Conservation (phyloP, 1,284 basidiomycete genomes). For the Ustilago hordei region DNA sequence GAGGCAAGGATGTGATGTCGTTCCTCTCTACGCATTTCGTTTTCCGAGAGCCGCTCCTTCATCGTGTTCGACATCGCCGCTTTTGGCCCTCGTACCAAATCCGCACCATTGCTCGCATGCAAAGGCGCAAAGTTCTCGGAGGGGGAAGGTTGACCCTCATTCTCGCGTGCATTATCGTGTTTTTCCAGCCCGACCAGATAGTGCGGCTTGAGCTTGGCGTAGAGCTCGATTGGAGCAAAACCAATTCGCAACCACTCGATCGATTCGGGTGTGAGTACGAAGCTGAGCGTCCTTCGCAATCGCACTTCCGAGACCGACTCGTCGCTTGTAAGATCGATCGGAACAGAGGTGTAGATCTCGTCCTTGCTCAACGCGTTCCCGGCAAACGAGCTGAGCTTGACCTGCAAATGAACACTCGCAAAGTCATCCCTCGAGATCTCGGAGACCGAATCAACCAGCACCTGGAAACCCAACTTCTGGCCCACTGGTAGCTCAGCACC, state of each 20-base stretch:
- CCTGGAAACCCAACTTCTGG: conserved; percentile 59
- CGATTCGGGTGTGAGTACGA: conserved; percentile 52
- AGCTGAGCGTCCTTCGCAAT: conserved; percentile 57
- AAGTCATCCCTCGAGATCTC: conserved; percentile 52
- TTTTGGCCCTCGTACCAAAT: background rate
- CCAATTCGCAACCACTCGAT: conserved; percentile 47
- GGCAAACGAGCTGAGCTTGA: conserved; percentile 58
- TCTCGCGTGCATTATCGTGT: conserved; percentile 48
- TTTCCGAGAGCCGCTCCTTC: conserved; percentile 76
- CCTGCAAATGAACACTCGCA: conserved; percentile 53
- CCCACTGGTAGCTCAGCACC: conserved; percentile 41
- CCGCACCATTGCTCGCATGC: conserved; percentile 21
- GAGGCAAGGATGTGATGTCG: conserved; percentile 88
- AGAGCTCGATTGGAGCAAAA: conserved; percentile 54
- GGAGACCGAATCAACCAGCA: conserved; percentile 54
- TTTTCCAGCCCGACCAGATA: conserved; percentile 51
- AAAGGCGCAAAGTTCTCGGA: conserved; percentile 26
- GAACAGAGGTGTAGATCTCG: conserved; percentile 57
- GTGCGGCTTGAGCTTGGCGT: conserved; percentile 38
- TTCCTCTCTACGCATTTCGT: conserved; percentile 88
- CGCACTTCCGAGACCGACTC: conserved; percentile 42
- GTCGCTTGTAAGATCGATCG: conserved; percentile 45
- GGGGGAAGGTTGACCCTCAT: conserved; percentile 1
- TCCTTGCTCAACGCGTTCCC: conserved; percentile 51
- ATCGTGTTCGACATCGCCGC: conserved; percentile 35